Conservation (phyloP, 1,139 yeast genomes). For the Arxiozyma heterogenica region DNA sequence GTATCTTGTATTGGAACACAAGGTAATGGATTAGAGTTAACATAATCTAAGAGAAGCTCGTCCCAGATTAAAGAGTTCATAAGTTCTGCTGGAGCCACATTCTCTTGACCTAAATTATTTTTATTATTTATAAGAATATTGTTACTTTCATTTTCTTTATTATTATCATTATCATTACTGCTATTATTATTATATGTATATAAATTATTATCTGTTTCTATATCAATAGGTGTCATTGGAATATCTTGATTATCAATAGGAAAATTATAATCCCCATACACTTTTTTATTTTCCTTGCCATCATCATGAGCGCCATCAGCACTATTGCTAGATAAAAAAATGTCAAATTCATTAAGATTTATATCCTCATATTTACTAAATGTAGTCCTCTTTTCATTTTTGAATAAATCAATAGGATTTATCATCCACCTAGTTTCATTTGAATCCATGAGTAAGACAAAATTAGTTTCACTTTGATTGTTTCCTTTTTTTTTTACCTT, state of each 20-base stretch:
- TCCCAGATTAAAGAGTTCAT: background rate
- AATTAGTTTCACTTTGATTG: too few species aligned
- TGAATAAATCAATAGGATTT: conserved; percentile 3
- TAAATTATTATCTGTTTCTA: background rate
- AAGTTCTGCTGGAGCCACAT: background rate
- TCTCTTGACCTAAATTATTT: background rate
- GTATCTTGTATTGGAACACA: background rate
- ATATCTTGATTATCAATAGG: background rate
- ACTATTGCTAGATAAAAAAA: background rate
- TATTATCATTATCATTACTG: background rate
- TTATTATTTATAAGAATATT: background rate
- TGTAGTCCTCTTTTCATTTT: background rate
- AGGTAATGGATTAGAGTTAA: background rate
- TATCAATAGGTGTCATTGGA: background rate
- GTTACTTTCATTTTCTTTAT: background rate
- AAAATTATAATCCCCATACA: background rate
- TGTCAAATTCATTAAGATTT: background rate
- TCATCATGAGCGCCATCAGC: too few species aligned
- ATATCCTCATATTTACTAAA: background rate
- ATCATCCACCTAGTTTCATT: conserved; percentile 3
- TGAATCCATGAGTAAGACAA: background rate
- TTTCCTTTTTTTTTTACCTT: background rate
- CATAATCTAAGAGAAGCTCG: background rate
- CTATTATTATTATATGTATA: too few species aligned
- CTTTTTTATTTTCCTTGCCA: too few species aligned